Evolutionary conservation across 306 rosid species (phyloP).

Genomic region (Medicago lupulina): DNA sequence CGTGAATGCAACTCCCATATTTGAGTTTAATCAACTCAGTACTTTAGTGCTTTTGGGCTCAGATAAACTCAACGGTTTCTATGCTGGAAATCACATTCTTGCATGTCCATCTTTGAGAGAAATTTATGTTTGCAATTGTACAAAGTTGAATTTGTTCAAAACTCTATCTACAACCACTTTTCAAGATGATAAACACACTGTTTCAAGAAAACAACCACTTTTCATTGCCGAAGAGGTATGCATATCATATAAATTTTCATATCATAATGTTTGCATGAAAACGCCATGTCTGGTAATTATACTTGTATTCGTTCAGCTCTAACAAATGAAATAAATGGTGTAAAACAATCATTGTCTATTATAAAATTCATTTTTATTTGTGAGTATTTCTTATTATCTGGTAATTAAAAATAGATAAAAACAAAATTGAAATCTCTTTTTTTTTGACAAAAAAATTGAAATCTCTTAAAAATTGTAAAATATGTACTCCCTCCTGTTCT

Average conservation of each 20-base stretch:
- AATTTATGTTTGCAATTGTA: neutral
- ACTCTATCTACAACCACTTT: neutral
- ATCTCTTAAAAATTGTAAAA: too few species aligned
- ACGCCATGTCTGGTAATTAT: too few species aligned
- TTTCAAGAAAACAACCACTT: neutral
- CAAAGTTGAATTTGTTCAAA: neutral
- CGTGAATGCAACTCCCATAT: neutral
- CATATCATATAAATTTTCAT: neutral
- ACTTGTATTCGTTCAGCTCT: too few species aligned
- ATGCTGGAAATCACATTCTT: slow-evolving; percentile 1
- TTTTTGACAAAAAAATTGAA: too few species aligned
- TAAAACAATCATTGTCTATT: too few species aligned
- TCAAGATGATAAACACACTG: neutral
- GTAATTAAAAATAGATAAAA: too few species aligned
- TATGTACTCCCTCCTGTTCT: too few species aligned
- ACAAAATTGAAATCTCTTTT: too few species aligned
- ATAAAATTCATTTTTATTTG: too few species aligned
- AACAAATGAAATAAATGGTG: too few species aligned
- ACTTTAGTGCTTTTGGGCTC: neutral
- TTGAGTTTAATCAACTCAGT: slow-evolving; percentile 1
- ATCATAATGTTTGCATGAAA: neutral
- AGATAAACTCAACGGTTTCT: neutral
- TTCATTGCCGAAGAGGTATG: neutral
- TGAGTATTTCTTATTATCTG: too few species aligned
- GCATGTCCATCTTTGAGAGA: neutral